Percentiles rank a stretch among this genome's conserved stretches.
These are phyloP conservation scores for Plasmodium sp. DNA, from an alignment of 169 alveolate genomes.

Conservation along the genomic window DNA sequence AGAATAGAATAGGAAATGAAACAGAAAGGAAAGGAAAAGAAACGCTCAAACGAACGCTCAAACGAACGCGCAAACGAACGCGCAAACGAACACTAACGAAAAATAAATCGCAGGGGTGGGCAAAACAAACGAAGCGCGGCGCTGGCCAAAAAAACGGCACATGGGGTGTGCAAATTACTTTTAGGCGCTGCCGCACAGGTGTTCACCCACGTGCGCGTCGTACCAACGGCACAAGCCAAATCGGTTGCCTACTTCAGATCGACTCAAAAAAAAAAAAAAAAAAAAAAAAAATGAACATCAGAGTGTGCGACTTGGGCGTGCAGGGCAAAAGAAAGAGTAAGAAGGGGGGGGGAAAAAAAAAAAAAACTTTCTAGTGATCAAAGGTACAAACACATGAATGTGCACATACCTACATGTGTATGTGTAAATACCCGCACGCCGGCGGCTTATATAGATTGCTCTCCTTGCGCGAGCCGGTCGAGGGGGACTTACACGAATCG, in stretches of 20 bases:
- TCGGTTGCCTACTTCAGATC: background rate
- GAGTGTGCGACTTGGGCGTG: background rate
- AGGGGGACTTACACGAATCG: background rate
- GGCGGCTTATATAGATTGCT: background rate
- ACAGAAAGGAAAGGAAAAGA: background rate
- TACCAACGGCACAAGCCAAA: background rate
- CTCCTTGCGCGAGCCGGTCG: background rate
- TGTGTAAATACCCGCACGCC: background rate
- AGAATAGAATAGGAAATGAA: background rate
- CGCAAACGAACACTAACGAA: background rate
- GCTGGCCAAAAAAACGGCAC: background rate
- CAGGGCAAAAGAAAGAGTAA: background rate
- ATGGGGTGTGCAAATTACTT: background rate
- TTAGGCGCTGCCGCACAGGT: background rate
- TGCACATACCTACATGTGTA: background rate
- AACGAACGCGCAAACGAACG: background rate
- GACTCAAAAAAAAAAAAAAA: background rate
- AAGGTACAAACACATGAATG: background rate
- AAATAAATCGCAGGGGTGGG: background rate
- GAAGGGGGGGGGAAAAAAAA: background rate
- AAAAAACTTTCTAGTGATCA: background rate
- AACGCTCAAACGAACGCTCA: background rate
- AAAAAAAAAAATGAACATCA: background rate
- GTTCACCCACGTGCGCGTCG: background rate
- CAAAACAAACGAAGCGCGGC: background rate